Conservation (phyloP, 2,329 filamentous ascomycete genomes). For the Fusarium sp. region DNA sequence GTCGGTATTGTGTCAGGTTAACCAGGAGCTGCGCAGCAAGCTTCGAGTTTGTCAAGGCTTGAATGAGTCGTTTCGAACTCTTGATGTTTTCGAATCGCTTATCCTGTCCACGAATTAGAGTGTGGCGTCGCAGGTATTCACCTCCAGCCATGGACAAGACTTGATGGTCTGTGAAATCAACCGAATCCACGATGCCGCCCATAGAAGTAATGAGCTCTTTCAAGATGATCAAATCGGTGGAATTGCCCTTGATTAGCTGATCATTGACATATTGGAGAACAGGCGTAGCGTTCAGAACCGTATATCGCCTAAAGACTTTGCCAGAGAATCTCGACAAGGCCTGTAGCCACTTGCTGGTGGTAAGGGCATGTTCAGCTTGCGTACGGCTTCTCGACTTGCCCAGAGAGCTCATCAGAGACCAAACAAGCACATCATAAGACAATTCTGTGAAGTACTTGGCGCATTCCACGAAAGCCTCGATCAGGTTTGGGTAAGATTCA, state of each 20-base stretch:
- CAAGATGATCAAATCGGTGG: conserved; percentile 90
- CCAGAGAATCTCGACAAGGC: conserved; percentile 92
- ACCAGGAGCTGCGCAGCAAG: conserved; percentile 87
- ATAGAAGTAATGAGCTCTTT: conserved; percentile 91
- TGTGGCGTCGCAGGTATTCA: conserved; percentile 80
- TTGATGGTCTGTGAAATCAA: conserved; percentile 89
- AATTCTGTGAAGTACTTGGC: conserved; percentile 93
- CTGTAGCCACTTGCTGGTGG: conserved; percentile 92
- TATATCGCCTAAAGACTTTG: conserved; percentile 87
- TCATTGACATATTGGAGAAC: conserved; percentile 90
- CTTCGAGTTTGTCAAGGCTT: conserved; percentile 79
- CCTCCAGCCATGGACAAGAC: conserved; percentile 90
- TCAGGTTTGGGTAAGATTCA: conserved; percentile 93
- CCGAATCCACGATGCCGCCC: conserved; percentile 89
- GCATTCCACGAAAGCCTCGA: conserved; percentile 93
- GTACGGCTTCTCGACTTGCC: conserved; percentile 72
- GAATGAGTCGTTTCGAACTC: conserved; percentile 83
- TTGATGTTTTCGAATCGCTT: conserved; percentile 79
- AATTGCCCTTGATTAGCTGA: conserved; percentile 83
- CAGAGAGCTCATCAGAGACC: conserved; percentile 84
- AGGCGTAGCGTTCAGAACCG: conserved; percentile 83
- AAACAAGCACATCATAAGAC: conserved; percentile 92
- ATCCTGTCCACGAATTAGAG: conserved; percentile 82
- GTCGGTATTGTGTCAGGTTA: conserved; percentile 88
- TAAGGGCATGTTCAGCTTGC: conserved; percentile 70